phyloP scores from a whole-genome alignment of 2,329 filamentous ascomycete genomes.

The Raffaelea arxii region DNA sequence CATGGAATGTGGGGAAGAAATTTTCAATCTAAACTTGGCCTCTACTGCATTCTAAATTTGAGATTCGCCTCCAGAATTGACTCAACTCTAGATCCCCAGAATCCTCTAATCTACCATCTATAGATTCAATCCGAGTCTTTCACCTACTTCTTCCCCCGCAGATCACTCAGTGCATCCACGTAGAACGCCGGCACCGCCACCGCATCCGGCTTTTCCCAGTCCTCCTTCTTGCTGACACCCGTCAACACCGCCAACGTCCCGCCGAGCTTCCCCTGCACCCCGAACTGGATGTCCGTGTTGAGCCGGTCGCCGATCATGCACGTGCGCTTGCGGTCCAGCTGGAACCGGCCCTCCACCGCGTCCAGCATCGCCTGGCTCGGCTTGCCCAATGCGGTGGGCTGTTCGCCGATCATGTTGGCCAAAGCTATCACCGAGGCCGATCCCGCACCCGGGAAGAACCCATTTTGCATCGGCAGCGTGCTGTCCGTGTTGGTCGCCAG shows the following conservation, averaged over 20 bases:
- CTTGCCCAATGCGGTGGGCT: conserved; percentile 78
- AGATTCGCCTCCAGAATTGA: no score
- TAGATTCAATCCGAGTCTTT: no score
- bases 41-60: no score
- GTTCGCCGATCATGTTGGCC: conserved; percentile 56
- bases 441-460: conserved; percentile 87
- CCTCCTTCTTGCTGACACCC: conserved; percentile 76
- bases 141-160: conserved; percentile 27
- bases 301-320: conserved; percentile 95
- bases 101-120: neutral
- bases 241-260: conserved; percentile 88
- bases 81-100: no score
- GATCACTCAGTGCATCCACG: conserved; percentile 73
- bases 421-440: conserved; percentile 65
- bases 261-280: conserved; percentile 79
- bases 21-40: no score
- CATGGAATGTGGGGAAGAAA: no score
- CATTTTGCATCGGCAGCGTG: conserved; percentile 71
- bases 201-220: conserved; percentile 63
- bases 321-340: conserved; percentile 70
- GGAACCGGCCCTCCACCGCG: conserved; percentile 91
- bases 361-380: conserved; percentile 99
- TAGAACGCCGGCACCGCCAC: conserved; percentile 70
- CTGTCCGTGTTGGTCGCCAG: conserved; percentile 90
- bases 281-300: conserved; percentile 94